phyloP scores from a whole-genome alignment of 768 basidiomycete species.

The Clathrus columnatus region DNA sequence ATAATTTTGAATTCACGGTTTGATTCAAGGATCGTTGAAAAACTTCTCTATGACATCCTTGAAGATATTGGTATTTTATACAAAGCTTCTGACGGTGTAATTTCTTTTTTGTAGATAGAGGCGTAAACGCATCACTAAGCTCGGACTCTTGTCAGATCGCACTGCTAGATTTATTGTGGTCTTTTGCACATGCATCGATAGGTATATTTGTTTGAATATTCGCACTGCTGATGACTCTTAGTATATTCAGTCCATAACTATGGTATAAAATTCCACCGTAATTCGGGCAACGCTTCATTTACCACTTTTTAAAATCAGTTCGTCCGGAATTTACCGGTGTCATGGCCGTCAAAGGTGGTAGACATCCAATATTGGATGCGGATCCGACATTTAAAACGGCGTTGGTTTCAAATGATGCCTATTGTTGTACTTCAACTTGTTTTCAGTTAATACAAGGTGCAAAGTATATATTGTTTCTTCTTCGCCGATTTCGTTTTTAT shows the following conservation, averaged over 20 bases:
- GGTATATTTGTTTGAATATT: constrained; percentile 36
- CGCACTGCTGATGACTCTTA: not conserved
- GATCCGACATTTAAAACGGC: constrained; percentile 51
- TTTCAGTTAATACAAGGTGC: constrained; percentile 93
- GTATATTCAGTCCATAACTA: constrained; percentile 39
- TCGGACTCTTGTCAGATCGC: constrained; percentile 50
- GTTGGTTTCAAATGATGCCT: constrained; percentile 85
- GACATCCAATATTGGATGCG: constrained; percentile 81
- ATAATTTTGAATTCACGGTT: not conserved
- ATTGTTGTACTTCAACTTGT: constrained; percentile 70
- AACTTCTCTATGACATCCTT: constrained; percentile 63
- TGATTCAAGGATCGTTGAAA: constrained; percentile 59
- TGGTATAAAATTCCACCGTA: constrained; percentile 23
- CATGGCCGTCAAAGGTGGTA: constrained; percentile 78
- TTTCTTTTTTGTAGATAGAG: constrained; percentile 10
- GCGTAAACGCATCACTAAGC: not conserved
- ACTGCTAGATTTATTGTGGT: constrained; percentile 81
- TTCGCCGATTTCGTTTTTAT: constrained; percentile 1
- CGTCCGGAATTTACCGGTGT: constrained; percentile 91
- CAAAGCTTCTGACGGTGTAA: constrained; percentile 83
- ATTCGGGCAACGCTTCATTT: not conserved
- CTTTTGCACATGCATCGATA: constrained; percentile 77
- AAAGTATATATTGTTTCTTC: constrained; percentile 43
- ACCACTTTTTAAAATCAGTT: constrained; percentile 34
- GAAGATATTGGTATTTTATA: constrained; percentile 72